A percentile compares a stretch with the other conserved stretches of the same genome.
Evolutionary conservation across 768 basidiomycete genomes (phyloP).

Genomic region (Trametes coccinea): DNA sequence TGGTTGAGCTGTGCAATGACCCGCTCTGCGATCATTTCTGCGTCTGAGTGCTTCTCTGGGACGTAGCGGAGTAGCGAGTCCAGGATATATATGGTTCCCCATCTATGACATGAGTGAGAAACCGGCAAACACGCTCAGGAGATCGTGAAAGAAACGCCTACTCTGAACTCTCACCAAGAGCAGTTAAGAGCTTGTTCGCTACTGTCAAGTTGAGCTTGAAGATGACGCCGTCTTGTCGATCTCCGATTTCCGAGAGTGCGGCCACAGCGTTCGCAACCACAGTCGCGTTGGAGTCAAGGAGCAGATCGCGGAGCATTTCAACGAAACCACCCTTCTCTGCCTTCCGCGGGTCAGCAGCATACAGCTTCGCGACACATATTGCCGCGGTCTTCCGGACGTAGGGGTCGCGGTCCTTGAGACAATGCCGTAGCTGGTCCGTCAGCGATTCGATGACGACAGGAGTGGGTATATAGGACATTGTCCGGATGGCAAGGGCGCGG

Average conservation of each 20-base stretch:
- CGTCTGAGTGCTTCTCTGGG: constrained; percentile 85
- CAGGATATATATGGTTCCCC: constrained; percentile 98
- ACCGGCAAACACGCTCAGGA: too few species aligned
- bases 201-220: constrained; percentile 86
- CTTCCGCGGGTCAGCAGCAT: constrained; percentile 80
- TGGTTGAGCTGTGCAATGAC: constrained; percentile 93
- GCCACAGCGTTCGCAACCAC: constrained; percentile 98
- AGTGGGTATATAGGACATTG: constrained; percentile 98
- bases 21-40: constrained; percentile 93
- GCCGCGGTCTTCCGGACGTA: constrained; percentile 99
- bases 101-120: constrained; percentile 49
- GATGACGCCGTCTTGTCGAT: constrained; percentile 91
- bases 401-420: constrained; percentile 90
- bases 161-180: constrained; percentile 97
- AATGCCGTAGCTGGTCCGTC: constrained; percentile 87
- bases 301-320: constrained; percentile 84
- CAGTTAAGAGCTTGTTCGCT: constrained; percentile 87
- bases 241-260: constrained; percentile 94
- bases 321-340: constrained; percentile 92
- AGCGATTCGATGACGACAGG: constrained; percentile 84
- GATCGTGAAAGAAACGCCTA: constrained; percentile 45
- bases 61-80: constrained; percentile 93
- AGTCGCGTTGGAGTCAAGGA: constrained; percentile 93
- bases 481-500: constrained; percentile 94
- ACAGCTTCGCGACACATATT: constrained; percentile 95